Evolutionary conservation across 164 flowering plant genomes (phyloP).

Genomic region (Sextonia rubra): DNA sequence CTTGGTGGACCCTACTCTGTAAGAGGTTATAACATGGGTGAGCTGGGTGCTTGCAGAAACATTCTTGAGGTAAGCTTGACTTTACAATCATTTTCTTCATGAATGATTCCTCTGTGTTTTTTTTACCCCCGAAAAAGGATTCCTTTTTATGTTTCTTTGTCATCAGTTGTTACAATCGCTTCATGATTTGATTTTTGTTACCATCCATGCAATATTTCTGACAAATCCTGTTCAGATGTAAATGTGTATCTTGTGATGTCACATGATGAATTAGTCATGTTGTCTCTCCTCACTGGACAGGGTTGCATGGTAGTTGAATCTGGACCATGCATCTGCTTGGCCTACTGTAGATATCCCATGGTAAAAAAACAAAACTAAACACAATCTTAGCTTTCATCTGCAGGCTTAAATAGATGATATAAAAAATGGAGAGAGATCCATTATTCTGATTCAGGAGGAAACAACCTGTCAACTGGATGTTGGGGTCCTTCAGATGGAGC

Average conservation of each 20-base stretch:
- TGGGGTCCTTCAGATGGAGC: not conserved
- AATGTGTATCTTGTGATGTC: not conserved
- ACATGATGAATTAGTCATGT: not conserved
- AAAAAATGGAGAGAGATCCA: not conserved
- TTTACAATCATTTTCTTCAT: no score
- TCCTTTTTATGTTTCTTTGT: no score
- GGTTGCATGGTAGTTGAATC: not conserved
- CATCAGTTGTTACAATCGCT: no score
- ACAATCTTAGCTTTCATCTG: not conserved
- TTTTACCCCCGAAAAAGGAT: no score
- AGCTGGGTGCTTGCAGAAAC: conserved; percentile 94
- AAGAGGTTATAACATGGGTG: conserved; percentile 98
- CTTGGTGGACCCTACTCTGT: conserved; percentile 98
- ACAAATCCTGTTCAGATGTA: not conserved
- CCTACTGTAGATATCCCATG: not conserved
- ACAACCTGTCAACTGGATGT: not conserved
- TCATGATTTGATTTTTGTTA: no score
- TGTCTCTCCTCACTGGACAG: not conserved
- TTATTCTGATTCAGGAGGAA: not conserved
- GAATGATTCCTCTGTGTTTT: no score
- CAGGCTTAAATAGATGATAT: not conserved
- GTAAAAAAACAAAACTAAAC: no score
- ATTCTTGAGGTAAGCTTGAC: conserved; percentile 72
- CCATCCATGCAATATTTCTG: not conserved
- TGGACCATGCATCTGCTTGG: not conserved